Evolutionary conservation across 345 rosid genomes (phyloP).

Genomic region (Murraya koenigii): DNA sequence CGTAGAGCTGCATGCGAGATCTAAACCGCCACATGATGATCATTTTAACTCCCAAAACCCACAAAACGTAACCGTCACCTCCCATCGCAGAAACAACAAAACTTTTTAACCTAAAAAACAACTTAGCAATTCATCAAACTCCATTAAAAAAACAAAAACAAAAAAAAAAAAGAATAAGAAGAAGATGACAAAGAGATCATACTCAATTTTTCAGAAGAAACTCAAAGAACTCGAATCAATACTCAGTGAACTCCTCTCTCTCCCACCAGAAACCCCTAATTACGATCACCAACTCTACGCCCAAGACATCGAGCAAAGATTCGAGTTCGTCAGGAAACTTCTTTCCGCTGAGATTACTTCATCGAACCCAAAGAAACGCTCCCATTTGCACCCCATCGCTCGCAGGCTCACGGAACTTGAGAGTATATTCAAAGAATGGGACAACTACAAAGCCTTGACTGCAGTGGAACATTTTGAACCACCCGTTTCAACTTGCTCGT

Average conservation of each 20-base stretch:
- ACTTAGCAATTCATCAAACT: not conserved
- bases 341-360: constrained; percentile 38
- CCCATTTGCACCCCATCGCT: constrained; percentile 25
- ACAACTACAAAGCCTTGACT: not conserved
- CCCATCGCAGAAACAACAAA: not conserved
- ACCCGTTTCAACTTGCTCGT: constrained; percentile 21
- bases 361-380: constrained; percentile 29
- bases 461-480: constrained; percentile 2
- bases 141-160: not conserved
- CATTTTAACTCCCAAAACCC: not conserved
- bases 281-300: constrained; percentile 3
- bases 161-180: no score
- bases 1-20: not conserved
- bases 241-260: constrained; percentile 23
- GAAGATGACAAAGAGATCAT: constrained; percentile 28
- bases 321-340: constrained; percentile 36
- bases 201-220: constrained; percentile 39
- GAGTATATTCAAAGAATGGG: constrained; percentile 27
- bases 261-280: constrained; percentile 7
- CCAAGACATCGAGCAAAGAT: constrained; percentile 34
- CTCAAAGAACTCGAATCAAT: constrained; percentile 31
- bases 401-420: constrained; percentile 29
- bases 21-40: constrained; percentile 5
- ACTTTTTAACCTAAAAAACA: not conserved
- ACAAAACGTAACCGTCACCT: not conserved